A percentile compares a stretch with the other conserved stretches of the same genome.
These are phyloP conservation scores for Talaromyces trachyspermus DNA, from an alignment of 495 filamentous ascomycete species.

Conservation along the genomic window DNA sequence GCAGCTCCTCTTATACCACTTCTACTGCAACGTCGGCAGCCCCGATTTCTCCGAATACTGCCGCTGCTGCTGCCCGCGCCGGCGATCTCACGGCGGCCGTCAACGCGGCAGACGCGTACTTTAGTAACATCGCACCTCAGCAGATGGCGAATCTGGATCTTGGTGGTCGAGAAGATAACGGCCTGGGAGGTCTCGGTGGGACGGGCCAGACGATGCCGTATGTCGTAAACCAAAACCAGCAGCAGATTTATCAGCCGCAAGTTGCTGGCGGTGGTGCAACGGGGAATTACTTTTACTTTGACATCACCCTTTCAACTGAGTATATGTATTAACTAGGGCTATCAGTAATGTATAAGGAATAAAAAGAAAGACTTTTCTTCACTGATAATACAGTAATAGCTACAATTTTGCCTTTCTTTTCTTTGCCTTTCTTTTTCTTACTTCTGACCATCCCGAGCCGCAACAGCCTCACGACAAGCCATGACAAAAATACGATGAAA, in stretches of 20 bases:
- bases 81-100: slow-evolving; percentile 60
- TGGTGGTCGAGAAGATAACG: slow-evolving; percentile 36
- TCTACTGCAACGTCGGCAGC: slow-evolving; percentile 18
- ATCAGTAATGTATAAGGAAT: too few relatives aligned
- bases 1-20: too few relatives aligned
- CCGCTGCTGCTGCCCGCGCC: slow-evolving; percentile 10
- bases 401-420: not conserved
- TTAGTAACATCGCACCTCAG: slow-evolving; percentile 61
- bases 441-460: not conserved
- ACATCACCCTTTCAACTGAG: not conserved
- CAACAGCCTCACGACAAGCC: slow-evolving; percentile 27
- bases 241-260: slow-evolving; percentile 45
- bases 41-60: slow-evolving; percentile 8
- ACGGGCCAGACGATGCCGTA: slow-evolving; percentile 37
- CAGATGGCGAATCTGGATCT: slow-evolving; percentile 65
- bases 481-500: slow-evolving; percentile 55
- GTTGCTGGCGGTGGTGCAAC: slow-evolving; percentile 40
- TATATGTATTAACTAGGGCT: too few relatives aligned
- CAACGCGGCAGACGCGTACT: slow-evolving; percentile 79
- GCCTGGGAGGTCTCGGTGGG: slow-evolving; percentile 26
- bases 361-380: too few relatives aligned
- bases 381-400: too few relatives aligned
- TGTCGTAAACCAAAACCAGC: slow-evolving; percentile 49
- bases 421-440: not conserved
- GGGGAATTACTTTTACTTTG: slow-evolving; percentile 38